Evolutionary conservation across 495 filamentous ascomycete genomes (phyloP), one percentile per base, ranked within the genome.

Genomic region (Xylaria bambusicola): DNA sequence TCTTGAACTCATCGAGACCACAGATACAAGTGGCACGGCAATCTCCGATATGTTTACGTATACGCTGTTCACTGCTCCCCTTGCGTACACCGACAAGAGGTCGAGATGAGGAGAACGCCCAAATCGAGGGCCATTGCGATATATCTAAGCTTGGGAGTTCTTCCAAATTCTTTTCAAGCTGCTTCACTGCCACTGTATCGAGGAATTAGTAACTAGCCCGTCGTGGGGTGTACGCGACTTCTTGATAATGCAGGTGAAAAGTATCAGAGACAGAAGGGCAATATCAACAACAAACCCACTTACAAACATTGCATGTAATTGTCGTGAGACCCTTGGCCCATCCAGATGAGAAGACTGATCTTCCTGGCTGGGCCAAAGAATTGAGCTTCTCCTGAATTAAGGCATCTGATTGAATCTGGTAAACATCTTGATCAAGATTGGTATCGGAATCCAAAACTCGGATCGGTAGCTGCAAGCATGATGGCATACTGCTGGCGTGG

Each of bases 341-440:
- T 12, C 71, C 71, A 17, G 66, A 68, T 10, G 58, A 62, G 41
- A 73, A 72, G 1, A 70, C 67, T 0, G 71, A 70, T 56, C 63
- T 62, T 29, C 67, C 67, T 17, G 69, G 64, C 35, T 67, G 63
- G 15, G 61, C 31, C 9, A 68, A 48, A 15, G 12, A 40, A 1
- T 56, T 53, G 6, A 73, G 51, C 6, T 15, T 21, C 53, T 65
- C 41, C 48, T 52, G 35, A 49, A 60, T 7, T 66, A 52, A 15
- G 24, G 35, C 54, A 10, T 61, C 58, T 13, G 62, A 55, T 21
- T 24, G 50, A 17, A 24, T 45, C 42, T 60, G 51, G 9, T 36
- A 64, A 31, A 42, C 44, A 29, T 61, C 56, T 15, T 62, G 61
- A 31, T 62, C 61, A 47, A 54, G 58, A 5, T 18, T 5, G 6